A percentile compares a stretch with the other conserved stretches of the same genome.
phyloP scores from a whole-genome alignment of 2,329 filamentous ascomycete genomes.

The Diplocarpon mali region DNA sequence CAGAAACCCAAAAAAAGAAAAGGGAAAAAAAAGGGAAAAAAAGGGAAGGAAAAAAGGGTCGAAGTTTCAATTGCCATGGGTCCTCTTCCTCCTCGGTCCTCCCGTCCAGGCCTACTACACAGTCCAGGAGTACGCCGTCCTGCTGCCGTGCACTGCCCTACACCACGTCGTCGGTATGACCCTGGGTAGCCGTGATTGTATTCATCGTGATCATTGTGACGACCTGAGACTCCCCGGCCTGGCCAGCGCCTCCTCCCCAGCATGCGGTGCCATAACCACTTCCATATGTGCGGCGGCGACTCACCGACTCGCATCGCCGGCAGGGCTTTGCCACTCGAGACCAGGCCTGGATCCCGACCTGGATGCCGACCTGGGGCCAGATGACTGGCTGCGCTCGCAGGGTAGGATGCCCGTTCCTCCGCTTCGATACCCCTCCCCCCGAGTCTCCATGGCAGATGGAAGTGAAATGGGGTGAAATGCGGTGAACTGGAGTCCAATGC shows the following conservation, averaged over 20 bases:
- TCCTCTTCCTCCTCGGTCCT: no score
- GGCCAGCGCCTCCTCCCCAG: slow-evolving; percentile 23
- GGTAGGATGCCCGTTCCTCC: no score
- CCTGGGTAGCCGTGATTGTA: neutral
- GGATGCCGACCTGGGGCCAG: neutral
- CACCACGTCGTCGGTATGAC: slow-evolving; percentile 17
- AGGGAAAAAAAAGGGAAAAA: slow-evolving; percentile 13
- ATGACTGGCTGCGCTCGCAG: slow-evolving; percentile 1
- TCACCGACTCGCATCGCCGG: slow-evolving; percentile 10
- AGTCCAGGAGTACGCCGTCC: neutral
- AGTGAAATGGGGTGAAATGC: no score
- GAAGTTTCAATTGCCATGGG: no score
- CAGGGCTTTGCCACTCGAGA: neutral
- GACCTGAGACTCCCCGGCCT: slow-evolving; percentile 23
- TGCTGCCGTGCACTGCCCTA: neutral
- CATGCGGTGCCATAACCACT: slow-evolving; percentile 2
- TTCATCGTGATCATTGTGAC: no score
- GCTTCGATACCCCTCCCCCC: no score
- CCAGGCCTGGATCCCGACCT: neutral
- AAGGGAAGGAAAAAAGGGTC: slow-evolving; percentile 11
- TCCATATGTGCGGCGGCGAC: slow-evolving; percentile 8
- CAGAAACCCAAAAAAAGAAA: no score
- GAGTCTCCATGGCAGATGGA: no score
- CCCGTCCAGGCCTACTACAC: no score
- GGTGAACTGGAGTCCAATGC: no score